Base-by-base conservation (phyloP, 2,329 filamentous ascomycete species). In the Nothomitra cinnamomea region DNA sequence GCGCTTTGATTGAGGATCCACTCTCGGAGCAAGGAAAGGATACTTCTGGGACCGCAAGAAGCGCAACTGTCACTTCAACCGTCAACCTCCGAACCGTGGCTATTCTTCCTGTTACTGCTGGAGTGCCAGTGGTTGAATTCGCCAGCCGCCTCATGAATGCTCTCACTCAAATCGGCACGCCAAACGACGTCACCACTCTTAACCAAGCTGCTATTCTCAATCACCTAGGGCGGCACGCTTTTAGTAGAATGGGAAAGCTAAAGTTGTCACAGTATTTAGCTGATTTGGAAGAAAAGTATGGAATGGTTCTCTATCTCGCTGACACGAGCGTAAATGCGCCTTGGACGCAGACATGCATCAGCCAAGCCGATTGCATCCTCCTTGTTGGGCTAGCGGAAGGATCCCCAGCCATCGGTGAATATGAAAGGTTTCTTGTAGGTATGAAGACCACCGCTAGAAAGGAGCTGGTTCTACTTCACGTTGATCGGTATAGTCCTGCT, bases 331-430 rank as follows among this genome's bases (percentile, higher is more conserved):
- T 96, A 61, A 96, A 95, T 61, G 87, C 94, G 1, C 89, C 90
- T 0, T 98, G 92, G 92, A 98, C 94, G 0, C 88, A 95, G 63
- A 96, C 92, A 0, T 98, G 94, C 65, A 95, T 98, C 58, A 84
- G 85, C 15, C 92, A 98, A 67, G 92, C 92, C 1, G 92, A 98
- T 67, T 95, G 89, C 60, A 95, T 98, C 58, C 74, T 98, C 6
- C 74, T 98, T 7, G 87, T 98, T 25, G 92, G 88, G 0, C 70
- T 96, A 13, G 92, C 89, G 0, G 92, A 96, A 64, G 83, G 84
- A 0, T 94, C 89, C 2, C 84, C 92, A 0, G 82, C 78, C 45
- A 92, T 96, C 59, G 92, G 92, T 42, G 94, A 98, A 65, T 98
- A 96, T 60, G 92, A 98, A 66, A 80, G 92, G 2, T 95, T 98